phyloP scores from a whole-genome alignment of 2,329 filamentous ascomycete species.

The Colletotrichum camelliae region DNA sequence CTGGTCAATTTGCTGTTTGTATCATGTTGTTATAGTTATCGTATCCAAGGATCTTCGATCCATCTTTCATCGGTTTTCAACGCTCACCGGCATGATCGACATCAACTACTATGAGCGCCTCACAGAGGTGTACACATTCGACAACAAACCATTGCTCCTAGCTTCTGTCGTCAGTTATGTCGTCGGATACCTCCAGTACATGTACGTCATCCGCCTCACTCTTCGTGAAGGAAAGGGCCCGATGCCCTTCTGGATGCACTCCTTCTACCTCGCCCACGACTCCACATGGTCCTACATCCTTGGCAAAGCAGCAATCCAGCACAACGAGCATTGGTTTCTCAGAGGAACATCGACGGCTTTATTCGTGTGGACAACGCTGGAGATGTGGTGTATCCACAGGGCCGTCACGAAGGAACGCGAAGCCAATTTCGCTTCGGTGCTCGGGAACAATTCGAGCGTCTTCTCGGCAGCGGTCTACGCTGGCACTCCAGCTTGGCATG shows the following conservation, averaged over 20 bases:
- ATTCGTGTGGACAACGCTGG: constrained; percentile 7
- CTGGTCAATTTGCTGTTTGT: neutral
- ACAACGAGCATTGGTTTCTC: constrained; percentile 13
- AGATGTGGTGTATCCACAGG: constrained; percentile 14
- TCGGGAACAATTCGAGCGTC: neutral
- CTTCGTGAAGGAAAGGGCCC: constrained; percentile 15
- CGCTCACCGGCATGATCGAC: neutral
- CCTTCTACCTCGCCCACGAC: constrained; percentile 24
- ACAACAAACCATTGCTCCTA: neutral
- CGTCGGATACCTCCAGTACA: constrained; percentile 19
- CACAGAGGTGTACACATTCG: neutral
- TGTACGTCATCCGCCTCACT: constrained; percentile 13
- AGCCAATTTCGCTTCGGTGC: neutral
- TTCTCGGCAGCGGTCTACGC: neutral
- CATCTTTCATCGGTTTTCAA: neutral
- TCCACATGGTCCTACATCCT: constrained; percentile 13
- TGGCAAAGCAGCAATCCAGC: neutral
- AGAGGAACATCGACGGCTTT: neutral
- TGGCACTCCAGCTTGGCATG: constrained; percentile 8
- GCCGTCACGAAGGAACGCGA: constrained; percentile 11
- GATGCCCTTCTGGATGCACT: constrained; percentile 24
- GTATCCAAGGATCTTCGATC: neutral
- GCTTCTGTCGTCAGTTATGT: neutral
- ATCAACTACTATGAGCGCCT: constrained; percentile 1
- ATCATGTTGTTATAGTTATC: neutral